Evolutionary conservation across 306 rosid species (phyloP).

Genomic region (Ammopiptanthus mongolicus): DNA sequence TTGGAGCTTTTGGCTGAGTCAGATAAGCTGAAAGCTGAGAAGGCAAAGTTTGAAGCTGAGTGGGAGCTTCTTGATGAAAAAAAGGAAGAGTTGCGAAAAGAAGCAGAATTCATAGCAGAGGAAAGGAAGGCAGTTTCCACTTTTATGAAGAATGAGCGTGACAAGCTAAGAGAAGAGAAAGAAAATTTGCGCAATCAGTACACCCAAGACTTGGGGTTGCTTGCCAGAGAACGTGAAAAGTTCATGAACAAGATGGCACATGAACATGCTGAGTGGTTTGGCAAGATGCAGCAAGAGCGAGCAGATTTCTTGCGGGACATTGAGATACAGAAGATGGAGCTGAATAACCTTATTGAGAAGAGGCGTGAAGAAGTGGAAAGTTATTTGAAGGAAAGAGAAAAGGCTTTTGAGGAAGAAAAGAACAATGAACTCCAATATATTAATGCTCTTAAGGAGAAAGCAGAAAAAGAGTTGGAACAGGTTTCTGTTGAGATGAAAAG

Average conservation of each 20-base stretch:
- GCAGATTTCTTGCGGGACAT: constrained; percentile 72
- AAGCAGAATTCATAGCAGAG: constrained; percentile 59
- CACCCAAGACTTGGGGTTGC: constrained; percentile 57
- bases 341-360: constrained; percentile 75
- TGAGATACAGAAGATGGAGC: constrained; percentile 68
- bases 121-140: constrained; percentile 65
- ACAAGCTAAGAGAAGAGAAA: constrained; percentile 60
- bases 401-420: constrained; percentile 75
- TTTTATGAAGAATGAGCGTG: constrained; percentile 72
- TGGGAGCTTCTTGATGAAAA: constrained; percentile 96
- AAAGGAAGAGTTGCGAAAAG: constrained; percentile 63
- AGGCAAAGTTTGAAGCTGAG: constrained; percentile 88
- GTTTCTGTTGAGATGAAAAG: constrained; percentile 73
- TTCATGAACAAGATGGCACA: constrained; percentile 79
- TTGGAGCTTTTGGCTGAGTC: constrained; percentile 70
- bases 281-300: constrained; percentile 87
- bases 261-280: constrained; percentile 83
- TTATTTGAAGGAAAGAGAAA: constrained; percentile 66
- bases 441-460: constrained; percentile 64
- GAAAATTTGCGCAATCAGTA: constrained; percentile 61
- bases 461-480: constrained; percentile 65
- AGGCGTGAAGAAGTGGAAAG: constrained; percentile 89
- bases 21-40: constrained; percentile 71
- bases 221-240: constrained; percentile 69
- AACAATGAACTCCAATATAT: constrained; percentile 56